Evolutionary conservation across 352 stramenopile genomes (phyloP), one percentile per base, ranked within the genome.

Genomic region (Globisporangium nagaii): DNA sequence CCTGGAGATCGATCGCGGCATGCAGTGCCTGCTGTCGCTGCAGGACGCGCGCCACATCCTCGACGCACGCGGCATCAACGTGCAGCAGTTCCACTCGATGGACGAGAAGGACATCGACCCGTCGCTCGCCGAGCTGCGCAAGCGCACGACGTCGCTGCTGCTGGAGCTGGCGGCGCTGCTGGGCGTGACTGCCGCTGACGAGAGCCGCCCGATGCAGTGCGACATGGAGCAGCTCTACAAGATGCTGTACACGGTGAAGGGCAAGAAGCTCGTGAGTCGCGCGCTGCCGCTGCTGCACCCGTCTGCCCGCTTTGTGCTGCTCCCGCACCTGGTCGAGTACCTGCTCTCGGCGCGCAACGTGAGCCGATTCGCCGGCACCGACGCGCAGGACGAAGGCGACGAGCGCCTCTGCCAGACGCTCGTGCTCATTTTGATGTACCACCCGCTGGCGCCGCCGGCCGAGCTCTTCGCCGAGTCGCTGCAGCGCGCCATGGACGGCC

Each of bases 71-170:
- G 77, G 81, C 20, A 81, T 94, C 31, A 91, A 93, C 43, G 84
- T 93, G 25, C 81, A 91, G 63, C 76, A 91, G 46, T 94, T 94
- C 58, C 84, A 94, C 56, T 84, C 80, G 28, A 79, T 93, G 70
- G 70, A 84, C 58, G 67, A 72, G 11, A 37, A 67, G 30, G 70
- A 84, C 40, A 90, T 94, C 57, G 84, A 92, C 42, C 75, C 79
- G 1, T 70, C 82, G 31, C 73, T 94, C 2, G 67, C 77, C 1
- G 69, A 87, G 44, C 55, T 94, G 46, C 84, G 84, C 31, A 66
- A 63, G 15, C 73, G 75, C 24, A 94, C 84, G 11, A 89, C 82
- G 4, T 70, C 64, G 37, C 40, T 94, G 47, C 60, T 94, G 37
- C 56, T 91, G 0, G 82, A 93, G 57, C 58, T 94, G 3, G 81